A percentile compares a stretch with the other conserved stretches of the same genome.
These are phyloP conservation scores for Gossypium bickii DNA, from an alignment of 345 rosid genomes.

Conservation along the genomic window DNA sequence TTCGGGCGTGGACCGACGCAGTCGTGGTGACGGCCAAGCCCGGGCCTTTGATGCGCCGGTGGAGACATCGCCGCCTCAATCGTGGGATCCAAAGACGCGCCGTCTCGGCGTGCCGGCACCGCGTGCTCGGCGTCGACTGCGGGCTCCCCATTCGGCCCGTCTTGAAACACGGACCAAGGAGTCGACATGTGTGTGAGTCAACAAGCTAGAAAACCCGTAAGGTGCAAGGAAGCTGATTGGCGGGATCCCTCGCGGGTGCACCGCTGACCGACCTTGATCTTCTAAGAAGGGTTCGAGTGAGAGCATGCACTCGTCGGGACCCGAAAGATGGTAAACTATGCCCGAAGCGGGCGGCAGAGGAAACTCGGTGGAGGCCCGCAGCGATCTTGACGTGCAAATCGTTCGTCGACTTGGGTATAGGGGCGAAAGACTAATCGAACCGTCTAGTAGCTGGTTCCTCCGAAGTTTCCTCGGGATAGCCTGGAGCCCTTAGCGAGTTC, in stretches of 20 bases:
- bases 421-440: conserved; percentile 46
- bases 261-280: conserved; percentile 28
- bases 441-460: conserved; percentile 27
- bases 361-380: too few relatives aligned
- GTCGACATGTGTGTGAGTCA: conserved; percentile 49
- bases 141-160: conserved; percentile 49
- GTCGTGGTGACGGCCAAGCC: too few relatives aligned
- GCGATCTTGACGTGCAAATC: too few relatives aligned
- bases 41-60: too few relatives aligned
- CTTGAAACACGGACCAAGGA: conserved; percentile 70
- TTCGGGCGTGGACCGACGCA: too few relatives aligned
- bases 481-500: too few relatives aligned
- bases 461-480: too few relatives aligned
- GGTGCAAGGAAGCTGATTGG: conserved; percentile 18
- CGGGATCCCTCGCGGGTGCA: conserved; percentile 21
- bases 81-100: too few relatives aligned
- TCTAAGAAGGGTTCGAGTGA: conserved; percentile 26
- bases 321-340: conserved; percentile 29
- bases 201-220: conserved; percentile 27
- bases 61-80: too few relatives aligned
- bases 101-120: background rate
- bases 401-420: conserved; percentile 13
- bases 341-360: background rate
- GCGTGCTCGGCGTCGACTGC: conserved; percentile 22
- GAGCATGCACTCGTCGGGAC: conserved; percentile 28